Base-by-base conservation (phyloP, 768 basidiomycete species). In the Galerina sulciceps region DNA sequence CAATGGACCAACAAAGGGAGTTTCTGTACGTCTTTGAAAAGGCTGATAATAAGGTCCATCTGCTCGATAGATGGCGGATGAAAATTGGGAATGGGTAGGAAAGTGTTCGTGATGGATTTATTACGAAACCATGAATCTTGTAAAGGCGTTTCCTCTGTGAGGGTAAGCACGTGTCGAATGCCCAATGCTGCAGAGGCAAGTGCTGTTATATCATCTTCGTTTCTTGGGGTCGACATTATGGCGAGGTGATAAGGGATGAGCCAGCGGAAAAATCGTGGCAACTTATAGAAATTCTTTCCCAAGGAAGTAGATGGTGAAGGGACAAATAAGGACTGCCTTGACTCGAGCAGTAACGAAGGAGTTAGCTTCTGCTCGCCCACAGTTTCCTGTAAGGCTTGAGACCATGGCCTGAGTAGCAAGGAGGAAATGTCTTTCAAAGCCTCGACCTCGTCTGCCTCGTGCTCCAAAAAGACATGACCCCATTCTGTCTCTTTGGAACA, bases 231-330 rank as follows among this genome's bases (percentile, higher is more conserved):
- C 0, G 86, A 86, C 83, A 86, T 86, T 47, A 85, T 74, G 6
- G 87, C 85, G 26, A 87, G 66, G 52, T 81, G 76, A 64, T 79
- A 82, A 5, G 86, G 85, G 34, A 87, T 71, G 5, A 88, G 75
- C 86, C 86, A 88, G 10, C 85, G 77, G 66, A 87, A 86, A 69
- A 83, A 86, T 6, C 85, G 79, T 22, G 83, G 85, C 0, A 87
- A 69, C 52, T 78, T 79, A 60, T 73, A 75, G 42, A 73, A 74
- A 0, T 20, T n/a, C 1, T 45, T 31, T n/a, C 63, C 42, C 17
- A 53, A 18, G 5, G 40, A 56, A 8, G 47, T 48, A 11, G 10
- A 35, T 22, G 43, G 31, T 17, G 45, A 53, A 10, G 80, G 79
- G 43, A 85, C 68, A 61, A 61, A 77, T 14, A 82, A 52, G 3